These are phyloP conservation scores for Ochromonas danica DNA, from an alignment of 108 stramenopile species.

Conservation along the genomic window DNA sequence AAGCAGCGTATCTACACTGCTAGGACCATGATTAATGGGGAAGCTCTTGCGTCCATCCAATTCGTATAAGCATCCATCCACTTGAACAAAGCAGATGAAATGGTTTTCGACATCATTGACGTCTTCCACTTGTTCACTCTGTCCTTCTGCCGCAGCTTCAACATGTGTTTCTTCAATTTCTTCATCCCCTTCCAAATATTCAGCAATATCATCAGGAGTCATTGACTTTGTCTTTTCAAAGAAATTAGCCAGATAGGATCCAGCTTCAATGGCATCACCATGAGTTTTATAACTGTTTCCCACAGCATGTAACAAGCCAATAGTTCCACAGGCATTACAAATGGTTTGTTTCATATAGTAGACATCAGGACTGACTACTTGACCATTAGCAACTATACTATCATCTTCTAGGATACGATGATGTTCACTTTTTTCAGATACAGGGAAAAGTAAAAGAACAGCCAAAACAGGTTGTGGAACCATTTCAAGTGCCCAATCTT, in stretches of 20 bases:
- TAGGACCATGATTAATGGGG: slow-evolving; percentile 53
- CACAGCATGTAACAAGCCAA: slow-evolving; percentile 69
- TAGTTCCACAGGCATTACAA: slow-evolving; percentile 75
- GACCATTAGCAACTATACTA: slow-evolving; percentile 20
- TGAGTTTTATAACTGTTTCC: slow-evolving; percentile 56
- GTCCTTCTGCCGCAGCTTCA: slow-evolving; percentile 52
- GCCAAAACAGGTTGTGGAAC: slow-evolving; percentile 66
- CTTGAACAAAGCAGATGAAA: slow-evolving; percentile 55
- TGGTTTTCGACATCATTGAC: slow-evolving; percentile 46
- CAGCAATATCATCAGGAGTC: slow-evolving; percentile 59
- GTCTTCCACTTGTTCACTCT: slow-evolving; percentile 54
- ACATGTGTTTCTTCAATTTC: slow-evolving; percentile 65
- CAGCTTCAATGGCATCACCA: slow-evolving; percentile 44
- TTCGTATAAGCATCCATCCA: slow-evolving; percentile 56
- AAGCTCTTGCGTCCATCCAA: slow-evolving; percentile 57
- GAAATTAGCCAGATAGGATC: slow-evolving; percentile 64
- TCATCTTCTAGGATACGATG: slow-evolving; percentile 45
- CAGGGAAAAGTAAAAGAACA: slow-evolving; percentile 68
- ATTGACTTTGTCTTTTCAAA: slow-evolving; percentile 52
- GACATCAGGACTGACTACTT: slow-evolving; percentile 47
- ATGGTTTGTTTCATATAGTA: slow-evolving; percentile 72
- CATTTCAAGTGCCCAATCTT: slow-evolving; percentile 75
- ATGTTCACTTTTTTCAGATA: slow-evolving; percentile 52
- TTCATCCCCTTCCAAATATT: slow-evolving; percentile 59
- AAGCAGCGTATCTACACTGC: slow-evolving; percentile 51